phyloP scores from a whole-genome alignment of 2,329 filamentous ascomycete genomes.

The Paracamarosporium sp. region DNA sequence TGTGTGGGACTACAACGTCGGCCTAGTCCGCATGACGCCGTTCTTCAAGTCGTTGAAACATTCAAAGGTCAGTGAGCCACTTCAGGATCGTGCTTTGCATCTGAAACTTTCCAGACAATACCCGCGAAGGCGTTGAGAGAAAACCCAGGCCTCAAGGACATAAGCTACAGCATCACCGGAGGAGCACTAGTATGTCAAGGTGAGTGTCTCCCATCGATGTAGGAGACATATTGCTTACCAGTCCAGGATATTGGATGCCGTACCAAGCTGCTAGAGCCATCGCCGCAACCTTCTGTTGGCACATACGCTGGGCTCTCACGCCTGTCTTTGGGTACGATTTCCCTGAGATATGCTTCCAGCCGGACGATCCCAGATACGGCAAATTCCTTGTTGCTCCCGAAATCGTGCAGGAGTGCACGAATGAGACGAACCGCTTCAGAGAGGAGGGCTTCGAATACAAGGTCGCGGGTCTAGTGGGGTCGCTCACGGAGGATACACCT shows the following conservation, averaged over 20 bases:
- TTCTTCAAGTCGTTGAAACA: slow-evolving; percentile 93
- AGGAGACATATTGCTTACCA: not conserved
- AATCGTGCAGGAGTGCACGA: slow-evolving; percentile 45
- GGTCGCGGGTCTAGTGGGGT: slow-evolving; percentile 1
- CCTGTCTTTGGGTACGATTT: slow-evolving; percentile 90
- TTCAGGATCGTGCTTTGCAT: not conserved
- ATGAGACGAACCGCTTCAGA: slow-evolving; percentile 48
- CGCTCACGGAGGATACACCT: slow-evolving; percentile 16
- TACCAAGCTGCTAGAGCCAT: slow-evolving; percentile 84
- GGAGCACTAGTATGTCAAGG: slow-evolving; percentile 85
- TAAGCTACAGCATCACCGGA: slow-evolving; percentile 93
- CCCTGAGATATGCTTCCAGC: slow-evolving; percentile 71
- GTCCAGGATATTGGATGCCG: slow-evolving; percentile 93
- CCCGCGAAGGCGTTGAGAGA: slow-evolving; percentile 75
- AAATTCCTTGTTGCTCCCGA: slow-evolving; percentile 50
- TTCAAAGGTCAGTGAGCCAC: slow-evolving; percentile 70
- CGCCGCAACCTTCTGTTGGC: slow-evolving; percentile 86
- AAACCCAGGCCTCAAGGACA: slow-evolving; percentile 84
- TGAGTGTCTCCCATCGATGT: slow-evolving; percentile 15
- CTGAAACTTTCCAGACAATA: slow-evolving; percentile 68
- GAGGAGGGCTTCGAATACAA: slow-evolving; percentile 27
- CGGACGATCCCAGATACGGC: slow-evolving; percentile 68
- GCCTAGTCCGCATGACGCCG: slow-evolving; percentile 89
- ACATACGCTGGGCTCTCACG: slow-evolving; percentile 83
- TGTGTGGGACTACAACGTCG: slow-evolving; percentile 98